phyloP scores from a whole-genome alignment of 1,284 basidiomycete species.

The Irpex rosettiformis region DNA sequence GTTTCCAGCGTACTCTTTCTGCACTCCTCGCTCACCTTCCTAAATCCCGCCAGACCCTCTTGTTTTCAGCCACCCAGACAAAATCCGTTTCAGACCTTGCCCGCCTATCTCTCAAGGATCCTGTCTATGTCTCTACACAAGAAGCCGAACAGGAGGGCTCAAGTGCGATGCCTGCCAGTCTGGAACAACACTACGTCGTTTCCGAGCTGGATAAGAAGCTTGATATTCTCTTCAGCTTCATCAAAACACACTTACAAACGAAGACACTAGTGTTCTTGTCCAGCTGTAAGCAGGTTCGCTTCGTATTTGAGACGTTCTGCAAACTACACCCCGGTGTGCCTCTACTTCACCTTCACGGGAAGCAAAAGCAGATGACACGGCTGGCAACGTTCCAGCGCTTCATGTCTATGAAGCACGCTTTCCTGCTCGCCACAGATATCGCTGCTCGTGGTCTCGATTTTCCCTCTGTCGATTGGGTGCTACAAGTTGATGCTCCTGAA shows the following conservation, averaged over 20 bases:
- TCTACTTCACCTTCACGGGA: constrained; percentile 91
- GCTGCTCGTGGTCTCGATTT: constrained; percentile 97
- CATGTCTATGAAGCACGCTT: constrained; percentile 73
- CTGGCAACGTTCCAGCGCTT: constrained; percentile 83
- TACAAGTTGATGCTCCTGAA: constrained; percentile 97
- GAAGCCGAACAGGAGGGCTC: constrained; percentile 34
- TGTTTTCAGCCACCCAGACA: constrained; percentile 97
- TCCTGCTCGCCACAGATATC: constrained; percentile 95
- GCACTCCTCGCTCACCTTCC: constrained; percentile 89
- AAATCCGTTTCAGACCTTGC: constrained; percentile 89
- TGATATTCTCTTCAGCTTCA: constrained; percentile 91
- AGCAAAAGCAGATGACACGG: constrained; percentile 92
- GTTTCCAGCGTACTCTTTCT: constrained; percentile 85
- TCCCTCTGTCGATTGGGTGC: constrained; percentile 95
- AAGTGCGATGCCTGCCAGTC: constrained; percentile 55
- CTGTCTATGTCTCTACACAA: constrained; percentile 73
- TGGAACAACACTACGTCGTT: constrained; percentile 91
- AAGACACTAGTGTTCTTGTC: constrained; percentile 96
- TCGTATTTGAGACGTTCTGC: constrained; percentile 96
- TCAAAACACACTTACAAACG: constrained; percentile 90
- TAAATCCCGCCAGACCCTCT: constrained; percentile 85
- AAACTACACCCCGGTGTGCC: constrained; percentile 92
- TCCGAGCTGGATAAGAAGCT: constrained; percentile 87
- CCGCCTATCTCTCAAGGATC: constrained; percentile 84
- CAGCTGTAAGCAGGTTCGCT: constrained; percentile 95